These are phyloP conservation scores for Taiwanofungus camphoratus DNA, from an alignment of 1,284 basidiomycete species.

Conservation along the genomic window DNA sequence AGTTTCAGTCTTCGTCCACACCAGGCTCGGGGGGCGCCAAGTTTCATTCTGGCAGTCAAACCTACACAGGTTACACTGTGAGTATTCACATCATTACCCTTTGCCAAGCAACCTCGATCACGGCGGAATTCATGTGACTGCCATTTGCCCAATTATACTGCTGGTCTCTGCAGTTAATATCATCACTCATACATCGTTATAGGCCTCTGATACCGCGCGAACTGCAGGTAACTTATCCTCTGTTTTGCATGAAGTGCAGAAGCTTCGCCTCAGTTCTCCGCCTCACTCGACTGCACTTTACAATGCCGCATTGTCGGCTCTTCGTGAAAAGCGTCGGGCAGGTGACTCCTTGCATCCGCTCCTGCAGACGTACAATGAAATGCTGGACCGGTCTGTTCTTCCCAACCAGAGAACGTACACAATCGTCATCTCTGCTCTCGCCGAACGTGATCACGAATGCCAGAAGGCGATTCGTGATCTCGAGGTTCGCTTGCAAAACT, in stretches of 20 bases:
- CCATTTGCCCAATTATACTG: no score
- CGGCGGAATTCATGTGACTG: no score
- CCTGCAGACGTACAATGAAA: constrained; percentile 70
- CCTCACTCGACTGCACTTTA: constrained; percentile 36
- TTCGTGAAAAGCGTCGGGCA: constrained; percentile 41
- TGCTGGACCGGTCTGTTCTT: constrained; percentile 60
- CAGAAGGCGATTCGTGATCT: constrained; percentile 40
- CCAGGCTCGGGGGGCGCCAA: constrained; percentile 65
- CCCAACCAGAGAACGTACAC: constrained; percentile 70
- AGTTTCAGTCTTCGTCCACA: constrained; percentile 46
- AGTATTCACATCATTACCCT: no score
- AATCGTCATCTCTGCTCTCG: constrained; percentile 65
- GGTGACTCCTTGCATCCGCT: constrained; percentile 58
- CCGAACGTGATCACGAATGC: constrained; percentile 70
- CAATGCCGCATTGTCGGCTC: constrained; percentile 60
- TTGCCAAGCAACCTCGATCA: no score
- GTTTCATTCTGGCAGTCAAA: constrained; percentile 61
- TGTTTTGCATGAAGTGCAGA: constrained; percentile 3
- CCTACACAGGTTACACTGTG: constrained; percentile 56
- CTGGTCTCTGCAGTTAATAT: neutral
- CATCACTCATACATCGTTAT: constrained; percentile 9
- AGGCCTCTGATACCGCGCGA: no score
- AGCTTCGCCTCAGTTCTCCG: neutral
- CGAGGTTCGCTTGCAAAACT: constrained; percentile 38
- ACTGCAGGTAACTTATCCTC: neutral